Percentiles rank a stretch among this genome's conserved stretches.
Evolutionary conservation across 768 basidiomycete species (phyloP).

Genomic region (Phlebiopsis gigantea): DNA sequence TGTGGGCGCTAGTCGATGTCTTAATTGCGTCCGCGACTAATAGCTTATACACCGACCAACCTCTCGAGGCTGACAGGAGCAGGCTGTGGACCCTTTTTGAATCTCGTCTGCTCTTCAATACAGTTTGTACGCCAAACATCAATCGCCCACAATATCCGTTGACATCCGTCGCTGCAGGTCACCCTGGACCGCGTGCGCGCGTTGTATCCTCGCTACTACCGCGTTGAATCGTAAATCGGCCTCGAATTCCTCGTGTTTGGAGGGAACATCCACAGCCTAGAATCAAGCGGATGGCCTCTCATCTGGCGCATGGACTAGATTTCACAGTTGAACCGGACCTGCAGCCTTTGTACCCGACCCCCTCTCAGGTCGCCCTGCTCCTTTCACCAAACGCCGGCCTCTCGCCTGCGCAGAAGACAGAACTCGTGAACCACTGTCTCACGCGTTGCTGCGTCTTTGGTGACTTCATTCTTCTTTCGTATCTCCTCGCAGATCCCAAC

Average conservation of each 20-base stretch:
- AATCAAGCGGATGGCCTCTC: constrained; percentile 23
- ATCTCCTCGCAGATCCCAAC: constrained; percentile 63
- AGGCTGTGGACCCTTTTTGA: neutral
- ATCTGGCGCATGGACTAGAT: constrained; percentile 38
- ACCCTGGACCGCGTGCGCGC: neutral
- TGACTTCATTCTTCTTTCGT: constrained; percentile 66
- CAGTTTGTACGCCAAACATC: neutral
- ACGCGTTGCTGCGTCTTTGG: constrained; percentile 74
- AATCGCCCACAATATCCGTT: neutral
- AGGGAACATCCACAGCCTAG: neutral
- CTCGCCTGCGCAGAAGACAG: constrained; percentile 56
- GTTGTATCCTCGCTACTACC: neutral
- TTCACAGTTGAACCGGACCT: constrained; percentile 75
- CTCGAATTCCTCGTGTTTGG: neutral
- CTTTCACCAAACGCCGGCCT: constrained; percentile 67
- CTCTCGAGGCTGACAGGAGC: neutral
- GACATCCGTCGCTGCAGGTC: neutral
- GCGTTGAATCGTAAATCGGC: neutral
- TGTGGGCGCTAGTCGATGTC: constrained; percentile 5
- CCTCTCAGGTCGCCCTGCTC: constrained; percentile 53
- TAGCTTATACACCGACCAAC: neutral
- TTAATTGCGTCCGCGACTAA: neutral
- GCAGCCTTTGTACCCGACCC: constrained; percentile 71
- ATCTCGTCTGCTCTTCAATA: neutral
- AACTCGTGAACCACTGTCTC: constrained; percentile 71